phyloP scores from a whole-genome alignment of 2,329 filamentous ascomycete species.

The Tympanopsis confertula region DNA sequence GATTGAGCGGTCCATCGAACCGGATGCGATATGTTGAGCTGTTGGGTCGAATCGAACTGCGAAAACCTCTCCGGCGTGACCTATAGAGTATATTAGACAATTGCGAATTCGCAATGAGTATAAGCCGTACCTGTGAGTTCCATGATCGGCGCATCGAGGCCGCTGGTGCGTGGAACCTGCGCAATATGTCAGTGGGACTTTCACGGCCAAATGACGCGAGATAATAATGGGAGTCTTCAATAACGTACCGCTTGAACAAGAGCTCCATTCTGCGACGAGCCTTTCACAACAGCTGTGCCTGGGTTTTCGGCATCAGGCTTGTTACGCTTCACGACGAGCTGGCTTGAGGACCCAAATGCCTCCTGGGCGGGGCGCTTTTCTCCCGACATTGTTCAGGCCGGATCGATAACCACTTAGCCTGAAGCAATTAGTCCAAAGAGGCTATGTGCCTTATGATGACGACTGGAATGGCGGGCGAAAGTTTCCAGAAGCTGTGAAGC shows the following conservation, averaged over 20 bases:
- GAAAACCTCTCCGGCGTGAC: constrained; percentile 78
- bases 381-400: constrained; percentile 52
- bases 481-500: no score
- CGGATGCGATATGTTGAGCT: constrained; percentile 81
- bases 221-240: no score
- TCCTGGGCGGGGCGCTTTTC: constrained; percentile 87
- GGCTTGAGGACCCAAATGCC: constrained; percentile 59
- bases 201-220: no score
- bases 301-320: constrained; percentile 41
- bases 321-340: constrained; percentile 81
- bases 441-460: no score
- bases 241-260: constrained; percentile 37
- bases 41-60: constrained; percentile 80
- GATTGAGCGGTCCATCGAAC: constrained; percentile 87
- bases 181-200: no score
- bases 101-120: background rate
- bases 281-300: constrained; percentile 38
- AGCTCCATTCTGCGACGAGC: constrained; percentile 27
- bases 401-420: no score
- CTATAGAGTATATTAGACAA: constrained; percentile 27
- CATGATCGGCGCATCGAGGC: constrained; percentile 83
- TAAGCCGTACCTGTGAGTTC: constrained; percentile 43
- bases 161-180: constrained; percentile 69
- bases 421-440: no score
- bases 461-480: no score